Conservation (phyloP, 2,329 filamentous ascomycete species). For the Fusarium sp. region DNA sequence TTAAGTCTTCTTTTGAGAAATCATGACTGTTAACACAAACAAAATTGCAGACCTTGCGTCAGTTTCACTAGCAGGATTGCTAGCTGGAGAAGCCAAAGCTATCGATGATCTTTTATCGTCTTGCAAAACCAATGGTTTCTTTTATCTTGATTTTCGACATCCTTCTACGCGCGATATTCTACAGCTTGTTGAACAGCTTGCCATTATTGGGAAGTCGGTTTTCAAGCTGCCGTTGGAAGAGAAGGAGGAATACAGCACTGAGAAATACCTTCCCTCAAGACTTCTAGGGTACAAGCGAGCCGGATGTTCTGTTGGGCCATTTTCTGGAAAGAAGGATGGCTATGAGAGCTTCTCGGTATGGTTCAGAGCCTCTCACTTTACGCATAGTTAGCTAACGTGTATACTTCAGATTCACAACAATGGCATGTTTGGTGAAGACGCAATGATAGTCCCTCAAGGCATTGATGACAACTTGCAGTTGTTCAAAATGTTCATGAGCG, state of each 20-base stretch:
- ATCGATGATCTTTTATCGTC: background rate
- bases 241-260: slow-evolving; percentile 1
- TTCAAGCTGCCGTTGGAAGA: background rate
- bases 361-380: background rate
- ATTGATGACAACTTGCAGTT: background rate
- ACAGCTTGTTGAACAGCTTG: background rate
- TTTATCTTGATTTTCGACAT: background rate
- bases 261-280: background rate
- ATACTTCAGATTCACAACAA: background rate
- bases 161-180: background rate
- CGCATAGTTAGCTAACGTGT: background rate
- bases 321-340: slow-evolving; percentile 14
- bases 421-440: background rate
- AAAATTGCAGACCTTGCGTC: background rate
- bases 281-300: slow-evolving; percentile 13
- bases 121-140: background rate
- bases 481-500: background rate
- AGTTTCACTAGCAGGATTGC: background rate
- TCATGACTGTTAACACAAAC: background rate
- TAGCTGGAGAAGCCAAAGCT: background rate
- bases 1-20: no score
- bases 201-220: background rate
- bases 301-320: slow-evolving; percentile 10
- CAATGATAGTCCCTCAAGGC: background rate
- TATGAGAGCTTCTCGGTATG: slow-evolving; percentile 16